phyloP scores from a whole-genome alignment of 225 moss, liverwort and hornwort genomes.

The Rhytidiadelphus loreus region DNA sequence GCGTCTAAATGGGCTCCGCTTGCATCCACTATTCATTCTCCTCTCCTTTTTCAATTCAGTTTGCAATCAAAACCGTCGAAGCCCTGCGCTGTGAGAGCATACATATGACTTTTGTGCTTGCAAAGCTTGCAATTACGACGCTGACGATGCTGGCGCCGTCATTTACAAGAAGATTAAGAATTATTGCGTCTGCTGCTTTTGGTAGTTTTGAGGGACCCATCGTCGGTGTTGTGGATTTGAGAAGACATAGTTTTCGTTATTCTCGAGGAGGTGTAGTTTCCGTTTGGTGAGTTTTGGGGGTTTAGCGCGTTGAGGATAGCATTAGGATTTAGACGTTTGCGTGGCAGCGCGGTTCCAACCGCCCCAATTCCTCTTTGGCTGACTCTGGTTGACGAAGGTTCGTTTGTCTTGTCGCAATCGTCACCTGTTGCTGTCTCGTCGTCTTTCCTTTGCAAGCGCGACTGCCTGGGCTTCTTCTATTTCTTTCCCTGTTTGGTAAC shows the following conservation, averaged over 20 bases:
- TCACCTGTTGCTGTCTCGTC: not conserved
- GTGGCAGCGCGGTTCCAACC: not conserved
- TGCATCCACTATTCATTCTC: not conserved
- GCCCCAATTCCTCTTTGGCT: not conserved
- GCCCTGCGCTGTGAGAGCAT: not conserved
- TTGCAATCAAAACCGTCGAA: not conserved
- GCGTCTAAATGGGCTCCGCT: constrained; percentile 6
- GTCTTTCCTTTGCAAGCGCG: not conserved
- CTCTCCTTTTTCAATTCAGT: not conserved
- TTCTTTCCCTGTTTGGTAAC: not conserved
- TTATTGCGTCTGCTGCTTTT: not conserved
- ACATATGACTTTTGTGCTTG: not conserved
- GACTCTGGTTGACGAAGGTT: not conserved
- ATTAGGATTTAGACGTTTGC: not conserved
- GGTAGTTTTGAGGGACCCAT: not conserved
- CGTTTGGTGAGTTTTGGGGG: not conserved
- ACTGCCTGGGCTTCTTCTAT: not conserved
- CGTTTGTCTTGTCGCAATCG: not conserved
- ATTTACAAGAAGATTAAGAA: not conserved
- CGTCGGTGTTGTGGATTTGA: not conserved
- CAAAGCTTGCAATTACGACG: not conserved
- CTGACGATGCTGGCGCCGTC: not conserved
- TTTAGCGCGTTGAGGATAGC: constrained; percentile 5
- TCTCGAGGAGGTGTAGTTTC: not conserved
- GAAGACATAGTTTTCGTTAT: not conserved